Conservation (phyloP, 306 rosid species). For the Benincasa hispida region DNA sequence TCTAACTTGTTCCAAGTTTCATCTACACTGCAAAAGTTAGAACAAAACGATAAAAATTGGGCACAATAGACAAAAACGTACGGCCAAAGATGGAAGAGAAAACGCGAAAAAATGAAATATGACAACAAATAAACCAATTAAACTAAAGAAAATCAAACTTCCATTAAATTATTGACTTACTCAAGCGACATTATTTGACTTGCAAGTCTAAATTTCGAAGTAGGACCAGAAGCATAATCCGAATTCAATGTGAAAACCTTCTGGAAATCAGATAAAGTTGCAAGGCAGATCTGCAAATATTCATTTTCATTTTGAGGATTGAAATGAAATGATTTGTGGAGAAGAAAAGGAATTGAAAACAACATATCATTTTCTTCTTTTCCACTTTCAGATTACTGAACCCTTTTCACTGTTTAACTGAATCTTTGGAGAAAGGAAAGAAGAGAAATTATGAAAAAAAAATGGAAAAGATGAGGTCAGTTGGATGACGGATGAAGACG, state of each 20-base stretch:
- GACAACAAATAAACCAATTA: neutral
- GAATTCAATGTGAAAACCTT: neutral
- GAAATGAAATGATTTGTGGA: neutral
- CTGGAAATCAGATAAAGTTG: neutral
- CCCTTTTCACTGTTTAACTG: neutral
- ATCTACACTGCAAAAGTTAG: neutral
- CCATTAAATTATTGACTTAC: neutral
- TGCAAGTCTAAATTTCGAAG: neutral
- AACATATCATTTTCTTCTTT: neutral
- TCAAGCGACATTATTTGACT: neutral
- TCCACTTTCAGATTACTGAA: neutral
- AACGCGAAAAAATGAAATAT: neutral
- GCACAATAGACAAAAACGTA: neutral
- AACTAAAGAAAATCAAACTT: neutral
- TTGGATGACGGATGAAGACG: neutral
- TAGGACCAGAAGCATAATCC: neutral
- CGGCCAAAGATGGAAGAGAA: neutral
- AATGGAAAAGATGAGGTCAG: neutral
- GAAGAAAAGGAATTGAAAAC: neutral
- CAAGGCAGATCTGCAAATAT: neutral
- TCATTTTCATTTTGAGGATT: neutral
- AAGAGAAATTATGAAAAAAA: neutral
- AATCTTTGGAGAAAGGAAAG: neutral
- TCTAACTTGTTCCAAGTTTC: constrained; percentile 1
- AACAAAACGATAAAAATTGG: neutral